phyloP scores from a whole-genome alignment of 768 basidiomycete species.

The Xanthoconium purpureum region DNA sequence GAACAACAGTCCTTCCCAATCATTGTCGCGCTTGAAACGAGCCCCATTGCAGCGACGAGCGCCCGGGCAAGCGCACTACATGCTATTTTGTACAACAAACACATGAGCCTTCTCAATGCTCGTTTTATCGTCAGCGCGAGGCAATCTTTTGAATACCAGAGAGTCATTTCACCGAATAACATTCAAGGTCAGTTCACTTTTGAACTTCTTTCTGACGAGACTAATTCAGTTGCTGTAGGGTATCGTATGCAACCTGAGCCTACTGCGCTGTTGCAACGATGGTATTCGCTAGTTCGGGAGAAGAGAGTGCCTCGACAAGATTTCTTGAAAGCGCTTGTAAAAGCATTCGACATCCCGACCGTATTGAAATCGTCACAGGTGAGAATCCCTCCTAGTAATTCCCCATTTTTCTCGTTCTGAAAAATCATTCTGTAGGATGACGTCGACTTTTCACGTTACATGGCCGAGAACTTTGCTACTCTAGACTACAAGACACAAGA shows the following conservation, averaged over 20 bases:
- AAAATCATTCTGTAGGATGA: slow-evolving; percentile 53
- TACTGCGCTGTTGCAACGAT: slow-evolving; percentile 76
- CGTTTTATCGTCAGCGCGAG: slow-evolving; percentile 79
- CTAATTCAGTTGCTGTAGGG: slow-evolving; percentile 39
- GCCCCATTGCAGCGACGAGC: slow-evolving; percentile 55
- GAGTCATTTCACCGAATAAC: slow-evolving; percentile 42
- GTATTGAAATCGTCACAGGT: slow-evolving; percentile 59
- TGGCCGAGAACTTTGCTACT: slow-evolving; percentile 90
- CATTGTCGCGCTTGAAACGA: slow-evolving; percentile 92
- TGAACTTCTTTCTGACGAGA: not conserved
- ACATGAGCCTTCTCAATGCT: slow-evolving; percentile 84
- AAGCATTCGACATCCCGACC: slow-evolving; percentile 75
- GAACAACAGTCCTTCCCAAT: slow-evolving; percentile 76
- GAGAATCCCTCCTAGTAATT: not conserved
- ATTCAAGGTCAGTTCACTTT: slow-evolving; percentile 49
- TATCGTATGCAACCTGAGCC: slow-evolving; percentile 63
- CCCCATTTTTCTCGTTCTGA: not conserved
- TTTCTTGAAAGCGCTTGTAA: slow-evolving; percentile 78
- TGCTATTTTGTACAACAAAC: slow-evolving; percentile 79
- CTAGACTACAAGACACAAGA: slow-evolving; percentile 96
- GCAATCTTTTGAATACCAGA: slow-evolving; percentile 82
- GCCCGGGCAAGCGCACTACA: slow-evolving; percentile 80
- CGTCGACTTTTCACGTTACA: slow-evolving; percentile 83
- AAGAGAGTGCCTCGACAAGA: slow-evolving; percentile 85
- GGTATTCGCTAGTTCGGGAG: slow-evolving; percentile 90